Conservation (phyloP, 495 filamentous ascomycete species). For the Penicillium crystallinum region DNA sequence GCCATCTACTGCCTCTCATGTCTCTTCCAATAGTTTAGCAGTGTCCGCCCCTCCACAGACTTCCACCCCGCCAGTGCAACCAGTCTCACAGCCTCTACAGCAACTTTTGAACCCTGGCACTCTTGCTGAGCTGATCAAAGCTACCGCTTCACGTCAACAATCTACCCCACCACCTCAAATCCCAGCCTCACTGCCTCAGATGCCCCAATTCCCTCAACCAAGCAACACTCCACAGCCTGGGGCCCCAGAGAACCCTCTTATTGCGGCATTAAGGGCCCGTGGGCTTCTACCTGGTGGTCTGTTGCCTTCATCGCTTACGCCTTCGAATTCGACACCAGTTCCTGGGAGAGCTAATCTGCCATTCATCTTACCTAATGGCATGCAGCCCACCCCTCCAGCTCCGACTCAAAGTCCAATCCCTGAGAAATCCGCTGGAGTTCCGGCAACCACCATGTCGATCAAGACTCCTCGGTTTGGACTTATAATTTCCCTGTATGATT, state of each 20-base stretch:
- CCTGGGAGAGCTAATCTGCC: slow-evolving; percentile 29
- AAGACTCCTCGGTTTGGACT: slow-evolving; percentile 75
- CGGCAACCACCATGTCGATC: slow-evolving; percentile 66
- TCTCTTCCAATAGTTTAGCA: slow-evolving; percentile 19
- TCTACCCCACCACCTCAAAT: slow-evolving; percentile 34
- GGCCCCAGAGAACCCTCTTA: slow-evolving; percentile 38
- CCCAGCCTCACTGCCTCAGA: slow-evolving; percentile 24
- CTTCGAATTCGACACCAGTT: slow-evolving; percentile 17
- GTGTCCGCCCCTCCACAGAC: slow-evolving; percentile 23
- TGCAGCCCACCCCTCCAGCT: slow-evolving; percentile 33
- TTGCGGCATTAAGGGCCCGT: slow-evolving; percentile 43
- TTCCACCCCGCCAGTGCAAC: slow-evolving; percentile 29
- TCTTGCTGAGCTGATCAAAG: slow-evolving; percentile 47
- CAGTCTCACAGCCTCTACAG: slow-evolving; percentile 38
- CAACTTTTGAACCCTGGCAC: slow-evolving; percentile 43
- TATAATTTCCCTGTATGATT: slow-evolving; percentile 67
- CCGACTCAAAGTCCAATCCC: slow-evolving; percentile 21
- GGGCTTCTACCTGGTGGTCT: slow-evolving; percentile 42
- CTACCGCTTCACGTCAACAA: slow-evolving; percentile 41
- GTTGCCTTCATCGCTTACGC: slow-evolving; percentile 23
- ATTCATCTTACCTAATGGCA: slow-evolving; percentile 39
- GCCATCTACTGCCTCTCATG: slow-evolving; percentile 15
- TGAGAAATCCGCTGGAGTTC: slow-evolving; percentile 52
- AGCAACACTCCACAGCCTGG: slow-evolving; percentile 30
- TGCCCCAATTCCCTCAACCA: slow-evolving; percentile 17